Evolutionary conservation across 73 alveolate species (phyloP).

Genomic region (Paramecium sexaurelia): DNA sequence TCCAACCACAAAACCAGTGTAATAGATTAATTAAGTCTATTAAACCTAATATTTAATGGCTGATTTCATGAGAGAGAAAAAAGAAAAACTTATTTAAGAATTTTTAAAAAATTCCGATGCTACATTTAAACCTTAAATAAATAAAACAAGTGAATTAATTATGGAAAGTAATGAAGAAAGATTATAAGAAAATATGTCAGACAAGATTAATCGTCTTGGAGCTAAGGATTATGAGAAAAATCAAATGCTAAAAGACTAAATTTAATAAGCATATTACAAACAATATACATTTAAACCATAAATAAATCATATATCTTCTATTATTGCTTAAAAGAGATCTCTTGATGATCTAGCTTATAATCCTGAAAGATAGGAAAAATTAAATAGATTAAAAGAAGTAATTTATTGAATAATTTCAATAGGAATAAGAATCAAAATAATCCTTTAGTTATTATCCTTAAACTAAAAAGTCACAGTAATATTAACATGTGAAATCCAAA

Average conservation of each 20-base stretch:
- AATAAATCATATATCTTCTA: constrained; percentile 46
- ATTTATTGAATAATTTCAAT: background rate
- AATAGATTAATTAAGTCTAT: constrained; percentile 7
- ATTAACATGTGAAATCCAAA: constrained; percentile 60
- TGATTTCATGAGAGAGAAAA: constrained; percentile 63
- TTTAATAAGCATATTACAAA: constrained; percentile 50
- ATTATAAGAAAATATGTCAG: constrained; percentile 22
- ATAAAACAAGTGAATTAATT: constrained; percentile 54
- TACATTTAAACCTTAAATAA: constrained; percentile 54
- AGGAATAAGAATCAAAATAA: constrained; percentile 53
- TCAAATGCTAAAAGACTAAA: constrained; percentile 42
- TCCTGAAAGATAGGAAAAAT: constrained; percentile 52
- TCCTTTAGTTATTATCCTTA: constrained; percentile 46
- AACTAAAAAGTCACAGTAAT: constrained; percentile 18
- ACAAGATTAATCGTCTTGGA: constrained; percentile 56
- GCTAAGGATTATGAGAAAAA: constrained; percentile 55
- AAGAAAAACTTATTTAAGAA: constrained; percentile 44
- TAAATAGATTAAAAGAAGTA: constrained; percentile 42
- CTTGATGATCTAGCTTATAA: constrained; percentile 59
- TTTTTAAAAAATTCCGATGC: constrained; percentile 36
- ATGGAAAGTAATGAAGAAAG: constrained; percentile 67
- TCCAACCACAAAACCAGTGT: constrained; percentile 46
- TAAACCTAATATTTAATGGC: constrained; percentile 64
- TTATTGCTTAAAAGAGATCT: constrained; percentile 60
- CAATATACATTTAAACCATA: constrained; percentile 56